Conservation (phyloP, 306 rosid genomes). For the Abrus pulchellus region DNA sequence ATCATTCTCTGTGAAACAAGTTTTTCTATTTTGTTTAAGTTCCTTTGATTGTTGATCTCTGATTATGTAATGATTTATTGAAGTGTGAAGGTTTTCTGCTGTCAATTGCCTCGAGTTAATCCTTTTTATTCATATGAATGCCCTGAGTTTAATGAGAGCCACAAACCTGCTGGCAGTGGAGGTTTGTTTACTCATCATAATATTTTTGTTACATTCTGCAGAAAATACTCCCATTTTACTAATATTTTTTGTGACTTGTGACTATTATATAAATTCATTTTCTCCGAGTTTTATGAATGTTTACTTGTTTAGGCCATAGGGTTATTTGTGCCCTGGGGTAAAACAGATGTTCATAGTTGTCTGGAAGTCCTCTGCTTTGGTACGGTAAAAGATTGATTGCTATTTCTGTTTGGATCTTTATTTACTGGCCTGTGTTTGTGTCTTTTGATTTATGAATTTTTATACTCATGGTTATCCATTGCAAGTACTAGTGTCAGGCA, state of each 20-base stretch:
- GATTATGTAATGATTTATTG: constrained; percentile 47
- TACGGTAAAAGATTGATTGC: constrained; percentile 11
- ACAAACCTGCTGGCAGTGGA: constrained; percentile 60
- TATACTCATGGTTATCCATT: constrained; percentile 12
- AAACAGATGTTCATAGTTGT: not conserved
- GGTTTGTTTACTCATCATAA: constrained; percentile 56
- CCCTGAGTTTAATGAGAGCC: constrained; percentile 62
- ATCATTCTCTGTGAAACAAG: not conserved
- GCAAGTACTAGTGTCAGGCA: not conserved
- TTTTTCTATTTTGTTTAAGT: not conserved
- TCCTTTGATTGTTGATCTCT: constrained; percentile 38
- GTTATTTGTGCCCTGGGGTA: not conserved
- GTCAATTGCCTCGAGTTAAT: constrained; percentile 72
- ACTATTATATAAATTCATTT: constrained; percentile 7
- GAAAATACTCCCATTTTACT: not conserved
- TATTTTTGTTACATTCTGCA: not conserved
- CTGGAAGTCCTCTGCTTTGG: constrained; percentile 10
- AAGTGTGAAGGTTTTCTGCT: constrained; percentile 92
- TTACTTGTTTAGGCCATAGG: not conserved
- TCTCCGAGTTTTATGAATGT: constrained; percentile 1
- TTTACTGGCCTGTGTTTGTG: constrained; percentile 11
- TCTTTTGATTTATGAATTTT: constrained; percentile 17
- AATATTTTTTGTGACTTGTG: constrained; percentile 15
- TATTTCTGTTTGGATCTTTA: constrained; percentile 8
- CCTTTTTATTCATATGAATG: constrained; percentile 76